Base-by-base conservation (phyloP, 225 moss, liverwort and hornwort species). In the Ulota crispa region DNA sequence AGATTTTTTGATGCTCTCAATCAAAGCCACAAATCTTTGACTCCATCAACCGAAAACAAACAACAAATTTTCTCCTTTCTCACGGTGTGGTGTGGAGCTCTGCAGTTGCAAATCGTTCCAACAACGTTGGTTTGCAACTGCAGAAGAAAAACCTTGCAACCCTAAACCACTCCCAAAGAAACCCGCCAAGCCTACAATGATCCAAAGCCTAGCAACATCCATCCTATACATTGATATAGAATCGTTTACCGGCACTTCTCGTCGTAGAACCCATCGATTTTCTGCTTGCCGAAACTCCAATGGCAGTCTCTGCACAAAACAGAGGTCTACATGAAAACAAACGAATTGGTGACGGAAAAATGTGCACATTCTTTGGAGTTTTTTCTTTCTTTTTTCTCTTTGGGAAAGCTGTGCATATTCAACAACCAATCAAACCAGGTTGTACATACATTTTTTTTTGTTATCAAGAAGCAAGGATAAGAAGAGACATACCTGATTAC, bases 231-330 rank as follows among this genome's bases (percentile, higher is more conserved):
- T 50, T 41, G 64, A 16, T 28, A 6, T 8, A 39, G 83, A 72
- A 64, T 34, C 66, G 32, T 87, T 87, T 85, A 95, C 89, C 42
- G 95, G 95, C 77, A 98, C 50, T 83, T 98, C 89, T 60, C 95
- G 94, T 50, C 89, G 88, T 56, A 93, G 64, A 78, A 94, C 83
- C 94, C 94, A 98, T 78, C 83, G 82, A 64, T 94, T 94, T 75
- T 94, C 94, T 64, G 43, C 45, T 53, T 88, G 72, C 68, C 85
- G 85, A 77, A 72, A 88, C 45, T 92, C 85, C 65, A 98, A 85
- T 21, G 91, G 81, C 83, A 98, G 85, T 36, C 88, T 91, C 95
- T 95, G 89, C 67, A 78, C 72, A 86, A 43, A 59, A 43, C 50
- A 75, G 63, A 64, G 16, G 36, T 59, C 24, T 47, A 64, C 27